These are phyloP conservation scores for Suillus spraguei DNA, from an alignment of 768 basidiomycete genomes.

Conservation along the genomic window DNA sequence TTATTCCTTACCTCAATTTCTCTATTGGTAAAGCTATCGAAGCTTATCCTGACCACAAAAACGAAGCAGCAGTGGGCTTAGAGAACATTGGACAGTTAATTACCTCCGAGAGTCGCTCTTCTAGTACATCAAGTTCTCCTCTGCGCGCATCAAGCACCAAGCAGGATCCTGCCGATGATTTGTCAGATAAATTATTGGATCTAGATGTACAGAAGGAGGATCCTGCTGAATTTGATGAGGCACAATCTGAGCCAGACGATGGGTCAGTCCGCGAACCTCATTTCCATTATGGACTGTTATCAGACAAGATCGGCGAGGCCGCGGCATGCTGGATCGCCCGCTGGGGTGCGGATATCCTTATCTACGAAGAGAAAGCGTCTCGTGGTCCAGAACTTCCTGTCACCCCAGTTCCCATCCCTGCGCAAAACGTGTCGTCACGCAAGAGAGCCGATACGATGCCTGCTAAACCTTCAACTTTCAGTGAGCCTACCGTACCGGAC, in stretches of 20 bases:
- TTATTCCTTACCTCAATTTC: conserved; percentile 77
- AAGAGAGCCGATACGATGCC: conserved; percentile 35
- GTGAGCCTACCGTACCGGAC: conserved; percentile 17
- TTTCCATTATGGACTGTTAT: conserved; percentile 85
- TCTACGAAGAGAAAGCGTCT: conserved; percentile 50
- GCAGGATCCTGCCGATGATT: conserved; percentile 22
- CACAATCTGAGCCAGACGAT: conserved; percentile 28
- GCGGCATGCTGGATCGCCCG: conserved; percentile 85
- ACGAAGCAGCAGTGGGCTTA: conserved; percentile 67
- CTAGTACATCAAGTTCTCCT: conserved; percentile 10
- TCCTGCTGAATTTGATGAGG: conserved; percentile 36
- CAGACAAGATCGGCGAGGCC: conserved; percentile 90
- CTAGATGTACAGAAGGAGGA: conserved; percentile 40
- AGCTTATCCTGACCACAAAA: conserved; percentile 42
- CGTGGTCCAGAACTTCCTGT: conserved; percentile 19
- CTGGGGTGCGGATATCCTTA: conserved; percentile 84
- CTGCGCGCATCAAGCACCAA: neutral
- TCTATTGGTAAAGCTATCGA: conserved; percentile 73
- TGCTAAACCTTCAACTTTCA: conserved; percentile 18
- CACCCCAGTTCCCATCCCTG: conserved; percentile 19
- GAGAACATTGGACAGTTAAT: conserved; percentile 62
- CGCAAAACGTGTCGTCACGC: conserved; percentile 21
- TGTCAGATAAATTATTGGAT: conserved; percentile 34
- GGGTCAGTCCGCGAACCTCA: conserved; percentile 32
- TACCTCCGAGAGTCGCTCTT: conserved; percentile 33